Evolutionary conservation across 2,329 filamentous ascomycete genomes (phyloP).

Genomic region (Epichloe elymi): DNA sequence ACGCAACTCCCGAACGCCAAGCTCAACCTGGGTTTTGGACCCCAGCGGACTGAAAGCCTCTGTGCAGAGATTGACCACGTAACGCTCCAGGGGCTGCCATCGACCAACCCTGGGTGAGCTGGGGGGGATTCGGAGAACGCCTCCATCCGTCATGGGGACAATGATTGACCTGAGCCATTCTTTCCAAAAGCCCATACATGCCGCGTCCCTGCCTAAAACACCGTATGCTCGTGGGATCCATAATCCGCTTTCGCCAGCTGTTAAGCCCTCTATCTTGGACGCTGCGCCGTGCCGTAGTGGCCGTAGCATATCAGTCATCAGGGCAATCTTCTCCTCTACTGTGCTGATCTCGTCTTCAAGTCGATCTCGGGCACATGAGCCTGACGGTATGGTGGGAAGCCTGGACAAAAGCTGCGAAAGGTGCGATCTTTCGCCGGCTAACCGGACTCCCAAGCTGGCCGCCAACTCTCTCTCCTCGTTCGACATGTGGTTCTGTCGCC

Average conservation of each 20-base stretch:
- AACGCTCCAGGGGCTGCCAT: slow-evolving; percentile 94
- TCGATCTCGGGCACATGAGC: slow-evolving; percentile 65
- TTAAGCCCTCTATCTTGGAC: slow-evolving; percentile 92
- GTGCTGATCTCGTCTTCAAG: slow-evolving; percentile 90
- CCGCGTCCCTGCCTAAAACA: slow-evolving; percentile 72
- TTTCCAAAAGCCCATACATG: slow-evolving; percentile 89
- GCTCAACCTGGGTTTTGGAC: slow-evolving; percentile 90
- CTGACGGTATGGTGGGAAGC: slow-evolving; percentile 68
- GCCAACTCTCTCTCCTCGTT: slow-evolving; percentile 84
- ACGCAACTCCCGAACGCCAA: slow-evolving; percentile 77
- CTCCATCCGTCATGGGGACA: slow-evolving; percentile 91
- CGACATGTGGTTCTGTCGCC: slow-evolving; percentile 78
- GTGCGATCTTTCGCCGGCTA: slow-evolving; percentile 79
- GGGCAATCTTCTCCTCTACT: slow-evolving; percentile 89
- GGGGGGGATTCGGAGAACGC: slow-evolving; percentile 66
- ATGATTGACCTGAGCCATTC: slow-evolving; percentile 90
- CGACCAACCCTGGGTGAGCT: slow-evolving; percentile 83
- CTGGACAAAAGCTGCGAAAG: slow-evolving; percentile 77
- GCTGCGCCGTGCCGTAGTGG: slow-evolving; percentile 89
- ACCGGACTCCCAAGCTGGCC: slow-evolving; percentile 74
- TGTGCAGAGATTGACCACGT: slow-evolving; percentile 92
- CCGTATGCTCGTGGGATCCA: slow-evolving; percentile 94
- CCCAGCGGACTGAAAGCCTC: slow-evolving; percentile 86
- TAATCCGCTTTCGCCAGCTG: slow-evolving; percentile 85
- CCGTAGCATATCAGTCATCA: slow-evolving; percentile 92